Percentiles rank a stretch among this genome's conserved stretches.
phyloP scores from a whole-genome alignment of 2,329 filamentous ascomycete species.

The Neopestalotiopsis sp. region DNA sequence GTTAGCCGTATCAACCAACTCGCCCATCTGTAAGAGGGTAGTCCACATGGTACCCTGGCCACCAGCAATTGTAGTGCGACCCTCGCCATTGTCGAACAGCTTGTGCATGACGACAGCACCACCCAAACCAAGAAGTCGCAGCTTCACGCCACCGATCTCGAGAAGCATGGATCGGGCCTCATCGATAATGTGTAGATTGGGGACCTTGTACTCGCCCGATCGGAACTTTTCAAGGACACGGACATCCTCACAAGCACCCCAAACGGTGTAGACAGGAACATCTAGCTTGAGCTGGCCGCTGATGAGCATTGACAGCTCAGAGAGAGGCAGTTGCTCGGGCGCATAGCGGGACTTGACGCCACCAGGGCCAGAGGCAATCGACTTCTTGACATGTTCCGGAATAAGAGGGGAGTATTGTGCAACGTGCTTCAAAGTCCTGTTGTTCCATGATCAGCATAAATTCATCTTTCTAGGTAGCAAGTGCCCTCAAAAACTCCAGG shows the following conservation, averaged over 20 bases:
- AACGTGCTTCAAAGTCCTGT: conserved; percentile 94
- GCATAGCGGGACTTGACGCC: conserved; percentile 87
- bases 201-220: conserved; percentile 96
- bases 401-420: conserved; percentile 97
- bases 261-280: conserved; percentile 97
- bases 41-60: conserved; percentile 99
- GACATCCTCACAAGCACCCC: conserved; percentile 98
- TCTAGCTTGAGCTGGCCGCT: conserved; percentile 89
- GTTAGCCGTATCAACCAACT: conserved; percentile 96
- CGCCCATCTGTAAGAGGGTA: conserved; percentile 95
- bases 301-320: conserved; percentile 88
- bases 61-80: conserved; percentile 95
- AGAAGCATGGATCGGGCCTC: conserved; percentile 95
- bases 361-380: conserved; percentile 69
- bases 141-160: conserved; percentile 93
- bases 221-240: conserved; percentile 96
- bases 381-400: conserved; percentile 75
- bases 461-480: not conserved
- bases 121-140: conserved; percentile 89
- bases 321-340: conserved; percentile 84
- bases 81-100: conserved; percentile 97
- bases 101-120: conserved; percentile 99
- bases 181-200: conserved; percentile 97
- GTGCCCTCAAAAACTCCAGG: conserved; percentile 24
- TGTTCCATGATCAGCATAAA: conserved; percentile 24